Evolutionary conservation across 2,329 filamentous ascomycete species (phyloP), one percentile per base, ranked within the genome.

Genomic region (Apiospora malaysiana): DNA sequence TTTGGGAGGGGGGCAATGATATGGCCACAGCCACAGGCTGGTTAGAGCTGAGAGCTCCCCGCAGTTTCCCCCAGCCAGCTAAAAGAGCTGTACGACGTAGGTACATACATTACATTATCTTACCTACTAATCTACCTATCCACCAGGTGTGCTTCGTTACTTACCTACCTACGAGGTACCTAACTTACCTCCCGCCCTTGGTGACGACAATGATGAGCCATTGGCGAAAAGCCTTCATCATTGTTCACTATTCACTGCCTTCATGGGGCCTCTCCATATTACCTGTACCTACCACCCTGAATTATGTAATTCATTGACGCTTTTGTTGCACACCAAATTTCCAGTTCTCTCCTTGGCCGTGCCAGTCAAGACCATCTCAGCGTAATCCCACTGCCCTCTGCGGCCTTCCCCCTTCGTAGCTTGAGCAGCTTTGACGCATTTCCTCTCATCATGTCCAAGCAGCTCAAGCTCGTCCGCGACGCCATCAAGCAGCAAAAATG

Each of bases 391-490:
- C 27, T 63, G 32, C 67, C 56, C 37, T 18, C 27, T 63, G 32
- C 65, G 63, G 16, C 25, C 32, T 8, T n/a, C 49, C 63, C 49
- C 63, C 16, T 51, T 46, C 68, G 23, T 25, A 56, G 40, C 68
- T 66, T 51, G 25, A 66, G 68, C 68, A 70, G 51, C 69, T 25
- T 72, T 66, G 16, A 59, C 51, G 16, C 56, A 40, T 32, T 6
- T 18, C 32, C 9, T n/a, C 27, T 66, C 76, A 79, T 71, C 73
- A 89, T 89, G 87, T 85, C 86, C 56, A 81, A 81, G 69, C 89
- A 91, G 71, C 85, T 98, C 76, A 97, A 97, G 84, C 90, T 91
- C 75, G 92, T 96, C 74, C 93, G 92, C 78, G 88, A 93, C 74
- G 91, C 92, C 66, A 87, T 97, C 75, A 93, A 94, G 78, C 88